Evolutionary conservation across 768 basidiomycete genomes (phyloP).

Genomic region (Rhodotorula diobovata): DNA sequence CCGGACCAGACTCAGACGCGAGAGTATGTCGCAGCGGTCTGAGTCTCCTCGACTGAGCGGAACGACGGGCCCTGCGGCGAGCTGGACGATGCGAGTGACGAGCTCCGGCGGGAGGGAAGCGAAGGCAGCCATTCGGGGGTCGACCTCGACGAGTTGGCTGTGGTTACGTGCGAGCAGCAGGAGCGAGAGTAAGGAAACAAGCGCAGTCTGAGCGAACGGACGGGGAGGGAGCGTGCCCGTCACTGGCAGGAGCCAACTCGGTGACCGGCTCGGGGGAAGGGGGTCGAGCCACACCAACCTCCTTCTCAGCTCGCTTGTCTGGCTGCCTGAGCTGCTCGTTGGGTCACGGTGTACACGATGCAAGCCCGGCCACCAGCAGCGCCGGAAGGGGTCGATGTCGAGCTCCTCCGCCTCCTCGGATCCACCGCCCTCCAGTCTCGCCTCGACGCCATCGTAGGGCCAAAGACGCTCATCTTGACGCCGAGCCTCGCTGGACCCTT

Average conservation of each 20-base stretch:
- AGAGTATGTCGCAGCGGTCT: neutral
- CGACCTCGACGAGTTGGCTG: too few relatives aligned
- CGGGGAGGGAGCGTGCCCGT: too few relatives aligned
- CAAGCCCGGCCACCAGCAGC: neutral
- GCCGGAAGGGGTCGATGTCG: constrained; percentile 4
- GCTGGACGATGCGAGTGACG: neutral
- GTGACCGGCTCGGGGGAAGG: too few relatives aligned
- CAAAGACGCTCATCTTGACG: constrained; percentile 94
- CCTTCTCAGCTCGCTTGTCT: neutral
- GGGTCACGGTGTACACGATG: neutral
- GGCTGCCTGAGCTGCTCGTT: neutral
- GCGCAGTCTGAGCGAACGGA: too few relatives aligned
- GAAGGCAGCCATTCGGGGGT: neutral
- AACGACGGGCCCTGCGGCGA: neutral
- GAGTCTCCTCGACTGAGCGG: neutral
- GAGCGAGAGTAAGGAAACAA: neutral
- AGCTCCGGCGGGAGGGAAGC: neutral
- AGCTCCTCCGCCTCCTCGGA: constrained; percentile 35
- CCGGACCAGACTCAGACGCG: neutral
- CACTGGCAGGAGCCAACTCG: too few relatives aligned
- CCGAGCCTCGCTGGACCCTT: constrained; percentile 80
- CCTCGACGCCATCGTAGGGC: constrained; percentile 45
- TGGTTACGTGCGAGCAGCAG: neutral
- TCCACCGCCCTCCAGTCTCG: constrained; percentile 26
- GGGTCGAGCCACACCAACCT: too few relatives aligned